Evolutionary conservation across 495 filamentous ascomycete genomes (phyloP).

Genomic region (Penicillium silybi): DNA sequence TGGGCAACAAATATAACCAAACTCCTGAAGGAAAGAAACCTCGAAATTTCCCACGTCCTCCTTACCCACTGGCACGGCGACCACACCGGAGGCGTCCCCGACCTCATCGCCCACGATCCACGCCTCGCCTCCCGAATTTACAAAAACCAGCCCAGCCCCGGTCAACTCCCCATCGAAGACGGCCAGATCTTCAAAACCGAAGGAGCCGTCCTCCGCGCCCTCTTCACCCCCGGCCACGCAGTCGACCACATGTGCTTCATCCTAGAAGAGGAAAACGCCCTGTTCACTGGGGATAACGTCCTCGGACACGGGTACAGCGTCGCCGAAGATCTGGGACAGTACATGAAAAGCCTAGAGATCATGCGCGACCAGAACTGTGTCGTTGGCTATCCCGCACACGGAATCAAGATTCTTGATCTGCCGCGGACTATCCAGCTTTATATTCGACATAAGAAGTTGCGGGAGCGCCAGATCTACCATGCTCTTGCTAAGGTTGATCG

Average conservation of each 20-base stretch:
- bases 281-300: constrained; percentile 80
- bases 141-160: constrained; percentile 43
- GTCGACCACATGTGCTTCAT: constrained; percentile 48
- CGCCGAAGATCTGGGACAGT: constrained; percentile 33
- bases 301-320: constrained; percentile 38
- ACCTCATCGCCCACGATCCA: constrained; percentile 55
- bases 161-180: constrained; percentile 42
- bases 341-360: constrained; percentile 29
- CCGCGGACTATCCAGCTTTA: constrained; percentile 28
- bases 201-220: constrained; percentile 37
- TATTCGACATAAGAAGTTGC: constrained; percentile 29
- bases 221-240: constrained; percentile 41
- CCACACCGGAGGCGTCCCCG: constrained; percentile 65
- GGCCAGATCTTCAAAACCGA: constrained; percentile 37
- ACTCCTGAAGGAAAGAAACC: constrained; percentile 23
- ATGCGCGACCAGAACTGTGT: constrained; percentile 29
- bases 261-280: constrained; percentile 58
- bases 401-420: constrained; percentile 32
- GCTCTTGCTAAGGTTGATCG: constrained; percentile 16
- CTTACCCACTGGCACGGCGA: constrained; percentile 84
- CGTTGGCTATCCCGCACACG: constrained; percentile 43
- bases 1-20: constrained; percentile 29
- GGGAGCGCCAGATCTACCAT: constrained; percentile 34
- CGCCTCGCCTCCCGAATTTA: constrained; percentile 27
- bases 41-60: constrained; percentile 53